A percentile compares a stretch with the other conserved stretches of the same genome.
Conservation (phyloP, 805 yeast genomes). For the Candida vartiovaarae region DNA sequence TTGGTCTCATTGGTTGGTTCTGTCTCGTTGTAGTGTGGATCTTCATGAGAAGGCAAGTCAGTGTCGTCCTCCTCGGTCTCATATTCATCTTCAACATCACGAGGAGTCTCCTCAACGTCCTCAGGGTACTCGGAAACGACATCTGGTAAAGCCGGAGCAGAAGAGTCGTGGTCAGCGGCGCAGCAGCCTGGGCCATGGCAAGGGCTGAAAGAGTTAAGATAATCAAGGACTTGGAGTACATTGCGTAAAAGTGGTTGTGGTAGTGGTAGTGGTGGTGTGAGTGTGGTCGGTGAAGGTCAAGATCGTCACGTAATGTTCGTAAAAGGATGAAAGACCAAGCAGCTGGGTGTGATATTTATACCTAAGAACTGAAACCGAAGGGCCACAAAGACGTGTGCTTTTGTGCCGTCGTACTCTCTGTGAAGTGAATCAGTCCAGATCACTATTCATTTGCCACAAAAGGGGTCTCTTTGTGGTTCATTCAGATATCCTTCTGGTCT, state of each 20-base stretch:
- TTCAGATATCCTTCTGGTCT: too few relatives aligned
- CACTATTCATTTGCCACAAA: too few relatives aligned
- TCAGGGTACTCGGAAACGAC: background rate
- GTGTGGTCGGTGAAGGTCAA: too few relatives aligned
- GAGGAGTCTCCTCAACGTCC: slow-evolving; percentile 3
- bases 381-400: too few relatives aligned
- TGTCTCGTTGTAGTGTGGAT: slow-evolving; percentile 3
- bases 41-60: slow-evolving; percentile 1
- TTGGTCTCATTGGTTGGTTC: slow-evolving; percentile 2
- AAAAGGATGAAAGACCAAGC: too few relatives aligned
- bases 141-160: slow-evolving; percentile 1
- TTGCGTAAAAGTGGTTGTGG: background rate
- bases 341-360: too few relatives aligned
- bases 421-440: too few relatives aligned
- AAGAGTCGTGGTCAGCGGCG: slow-evolving; percentile 5
- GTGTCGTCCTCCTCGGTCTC: background rate
- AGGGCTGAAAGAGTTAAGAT: slow-evolving; percentile 8
- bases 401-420: too few relatives aligned
- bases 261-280: too few relatives aligned
- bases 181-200: slow-evolving; percentile 22
- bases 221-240: slow-evolving; percentile 12
- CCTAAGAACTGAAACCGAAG: too few relatives aligned
- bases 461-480: too few relatives aligned
- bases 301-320: too few relatives aligned
- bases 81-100: background rate